phyloP scores from a whole-genome alignment of 2,329 filamentous ascomycete species.

The Aspergillus aculeatinus region DNA sequence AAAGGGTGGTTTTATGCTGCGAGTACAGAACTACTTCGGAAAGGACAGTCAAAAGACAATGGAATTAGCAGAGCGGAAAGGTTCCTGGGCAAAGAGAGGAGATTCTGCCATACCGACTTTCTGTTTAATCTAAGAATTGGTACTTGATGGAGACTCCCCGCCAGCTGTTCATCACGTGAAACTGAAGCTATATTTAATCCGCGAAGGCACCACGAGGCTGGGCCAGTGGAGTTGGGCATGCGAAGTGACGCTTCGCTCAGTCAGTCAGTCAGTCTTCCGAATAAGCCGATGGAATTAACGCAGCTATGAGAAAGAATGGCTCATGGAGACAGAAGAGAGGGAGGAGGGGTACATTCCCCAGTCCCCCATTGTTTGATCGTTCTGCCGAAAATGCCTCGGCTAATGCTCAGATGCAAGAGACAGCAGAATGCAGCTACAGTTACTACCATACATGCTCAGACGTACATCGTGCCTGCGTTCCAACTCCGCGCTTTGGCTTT shows the following conservation, averaged over 20 bases:
- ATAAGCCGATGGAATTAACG: too few relatives aligned
- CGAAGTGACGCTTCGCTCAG: neutral
- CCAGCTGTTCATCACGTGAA: slow-evolving; percentile 23
- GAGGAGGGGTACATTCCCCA: neutral
- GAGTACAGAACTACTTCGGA: neutral
- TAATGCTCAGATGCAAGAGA: slow-evolving; percentile 7
- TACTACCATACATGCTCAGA: too few relatives aligned
- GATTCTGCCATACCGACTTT: slow-evolving; percentile 10
- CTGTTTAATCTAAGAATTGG: slow-evolving; percentile 10
- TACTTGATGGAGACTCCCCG: slow-evolving; percentile 14
- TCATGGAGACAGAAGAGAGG: too few relatives aligned
- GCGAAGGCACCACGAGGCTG: neutral
- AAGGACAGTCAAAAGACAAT: neutral
- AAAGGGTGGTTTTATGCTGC: neutral
- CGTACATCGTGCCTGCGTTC: neutral
- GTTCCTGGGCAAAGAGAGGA: neutral
- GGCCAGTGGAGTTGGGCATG: slow-evolving; percentile 9
- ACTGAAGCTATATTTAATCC: slow-evolving; percentile 4
- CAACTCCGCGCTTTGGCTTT: neutral
- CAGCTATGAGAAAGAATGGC: too few relatives aligned
- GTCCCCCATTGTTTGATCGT: too few relatives aligned
- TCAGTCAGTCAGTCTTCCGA: too few relatives aligned
- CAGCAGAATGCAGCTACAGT: neutral
- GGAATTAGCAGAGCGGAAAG: too few relatives aligned
- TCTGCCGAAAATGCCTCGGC: slow-evolving; percentile 13